These are phyloP conservation scores for Acanthamoeba castellanii DNA, from an alignment of 208 protist species.

Conservation along the genomic window DNA sequence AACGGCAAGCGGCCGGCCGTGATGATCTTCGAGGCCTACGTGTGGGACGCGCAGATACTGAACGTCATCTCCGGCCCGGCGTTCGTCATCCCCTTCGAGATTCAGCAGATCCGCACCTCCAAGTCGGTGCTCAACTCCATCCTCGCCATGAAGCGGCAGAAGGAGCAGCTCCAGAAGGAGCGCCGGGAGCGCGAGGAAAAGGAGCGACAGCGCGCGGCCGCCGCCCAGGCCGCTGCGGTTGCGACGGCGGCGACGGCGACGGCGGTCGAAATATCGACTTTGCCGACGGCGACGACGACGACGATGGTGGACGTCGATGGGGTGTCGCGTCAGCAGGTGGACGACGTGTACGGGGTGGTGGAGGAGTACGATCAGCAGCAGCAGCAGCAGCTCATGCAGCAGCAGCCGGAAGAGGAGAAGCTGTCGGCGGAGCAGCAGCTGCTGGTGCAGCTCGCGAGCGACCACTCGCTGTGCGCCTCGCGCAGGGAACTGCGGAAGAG, in stretches of 20 bases:
- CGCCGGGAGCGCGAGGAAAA: neutral
- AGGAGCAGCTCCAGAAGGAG: constrained; percentile 49
- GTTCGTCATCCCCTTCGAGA: constrained; percentile 60
- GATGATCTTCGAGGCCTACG: constrained; percentile 68
- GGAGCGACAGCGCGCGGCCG: neutral
- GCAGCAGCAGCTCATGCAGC: neutral
- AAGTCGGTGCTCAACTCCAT: constrained; percentile 27
- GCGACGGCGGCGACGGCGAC: neutral
- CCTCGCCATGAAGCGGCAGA: constrained; percentile 47
- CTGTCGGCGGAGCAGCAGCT: constrained; percentile 12
- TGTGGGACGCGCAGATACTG: constrained; percentile 63
- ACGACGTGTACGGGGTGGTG: neutral
- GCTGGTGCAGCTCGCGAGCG: constrained; percentile 4
- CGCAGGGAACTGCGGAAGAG: constrained; percentile 5
- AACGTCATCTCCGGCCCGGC: constrained; percentile 6
- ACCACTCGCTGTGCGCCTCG: constrained; percentile 31
- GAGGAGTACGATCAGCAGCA: neutral
- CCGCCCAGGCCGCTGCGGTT: neutral
- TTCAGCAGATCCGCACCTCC: constrained; percentile 53
- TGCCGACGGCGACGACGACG: neutral
- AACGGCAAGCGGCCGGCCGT: neutral
- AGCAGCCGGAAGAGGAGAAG: neutral
- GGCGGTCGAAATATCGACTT: neutral
- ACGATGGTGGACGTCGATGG: neutral
- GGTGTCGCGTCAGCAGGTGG: neutral